Percentiles rank a stretch among this genome's conserved stretches.
These are phyloP conservation scores for Mariannaea sp. DNA, from an alignment of 2,329 filamentous ascomycete genomes.

Conservation along the genomic window DNA sequence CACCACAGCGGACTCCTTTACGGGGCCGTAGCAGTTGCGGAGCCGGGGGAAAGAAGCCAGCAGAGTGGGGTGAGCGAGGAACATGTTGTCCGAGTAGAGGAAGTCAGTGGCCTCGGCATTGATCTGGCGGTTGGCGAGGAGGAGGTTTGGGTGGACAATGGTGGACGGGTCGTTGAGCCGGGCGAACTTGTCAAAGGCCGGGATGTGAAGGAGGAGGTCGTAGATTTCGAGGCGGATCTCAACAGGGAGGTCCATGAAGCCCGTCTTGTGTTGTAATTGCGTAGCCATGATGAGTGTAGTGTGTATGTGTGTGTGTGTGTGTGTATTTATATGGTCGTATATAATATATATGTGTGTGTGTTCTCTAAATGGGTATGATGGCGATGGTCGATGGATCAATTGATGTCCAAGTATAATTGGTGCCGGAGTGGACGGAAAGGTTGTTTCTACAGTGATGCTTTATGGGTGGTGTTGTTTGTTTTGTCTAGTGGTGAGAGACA, in stretches of 20 bases:
- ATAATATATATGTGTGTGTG: too few relatives aligned
- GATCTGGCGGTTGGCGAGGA: slow-evolving; percentile 47
- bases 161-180: slow-evolving; percentile 10
- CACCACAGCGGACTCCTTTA: slow-evolving; percentile 38
- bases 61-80: slow-evolving; percentile 48
- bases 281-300: slow-evolving; percentile 28
- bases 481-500: too few relatives aligned
- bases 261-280: slow-evolving; percentile 21
- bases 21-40: slow-evolving; percentile 39
- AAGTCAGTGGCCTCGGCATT: slow-evolving; percentile 48
- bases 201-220: slow-evolving; percentile 47
- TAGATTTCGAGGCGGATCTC: slow-evolving; percentile 56
- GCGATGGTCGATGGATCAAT: too few relatives aligned
- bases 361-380: too few relatives aligned
- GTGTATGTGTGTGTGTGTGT: slow-evolving; percentile 12
- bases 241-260: slow-evolving; percentile 48
- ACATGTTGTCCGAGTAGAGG: slow-evolving; percentile 51
- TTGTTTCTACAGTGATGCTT: too few relatives aligned
- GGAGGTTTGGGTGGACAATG: slow-evolving; percentile 46
- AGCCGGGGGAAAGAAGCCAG: slow-evolving; percentile 50
- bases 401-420: neutral
- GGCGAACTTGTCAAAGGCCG: slow-evolving; percentile 37
- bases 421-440: neutral
- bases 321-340: neutral
- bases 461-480: too few relatives aligned